These are phyloP conservation scores for Coemansia sp. DNA, from an alignment of 192 early-diverging fungal genomes.

Conservation along the genomic window DNA sequence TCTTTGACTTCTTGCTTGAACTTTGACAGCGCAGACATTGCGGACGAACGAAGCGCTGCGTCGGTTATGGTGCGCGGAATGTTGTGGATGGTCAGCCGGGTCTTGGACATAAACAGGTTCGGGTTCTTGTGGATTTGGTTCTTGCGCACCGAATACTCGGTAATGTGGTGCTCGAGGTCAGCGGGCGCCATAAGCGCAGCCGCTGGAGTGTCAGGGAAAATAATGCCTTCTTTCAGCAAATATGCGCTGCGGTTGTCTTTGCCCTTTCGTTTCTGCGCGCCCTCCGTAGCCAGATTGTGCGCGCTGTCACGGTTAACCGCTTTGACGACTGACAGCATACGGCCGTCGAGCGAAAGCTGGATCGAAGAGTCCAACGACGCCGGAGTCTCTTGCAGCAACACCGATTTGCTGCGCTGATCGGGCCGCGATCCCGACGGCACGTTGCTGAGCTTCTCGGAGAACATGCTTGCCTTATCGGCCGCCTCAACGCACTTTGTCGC, in stretches of 20 bases:
- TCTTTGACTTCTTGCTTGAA: conserved; percentile 73
- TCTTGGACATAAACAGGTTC: conserved; percentile 83
- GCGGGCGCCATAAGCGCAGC: conserved; percentile 70
- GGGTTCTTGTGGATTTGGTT: conserved; percentile 80
- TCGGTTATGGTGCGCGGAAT: conserved; percentile 75
- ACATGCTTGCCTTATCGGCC: conserved; percentile 59
- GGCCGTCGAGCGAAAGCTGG: conserved; percentile 73
- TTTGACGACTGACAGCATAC: conserved; percentile 74
- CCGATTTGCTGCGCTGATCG: conserved; percentile 47
- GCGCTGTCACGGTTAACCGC: conserved; percentile 78
- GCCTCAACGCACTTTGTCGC: conserved; percentile 74
- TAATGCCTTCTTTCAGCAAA: conserved; percentile 86
- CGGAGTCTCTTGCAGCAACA: conserved; percentile 52
- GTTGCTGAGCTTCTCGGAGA: conserved; percentile 51
- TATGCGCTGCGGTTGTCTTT: conserved; percentile 86
- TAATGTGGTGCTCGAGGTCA: conserved; percentile 75
- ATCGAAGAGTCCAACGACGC: conserved; percentile 22
- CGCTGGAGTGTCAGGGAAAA: conserved; percentile 80
- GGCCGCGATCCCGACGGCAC: conserved; percentile 33
- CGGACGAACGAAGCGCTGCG: conserved; percentile 59
- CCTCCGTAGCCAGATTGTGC: conserved; percentile 58
- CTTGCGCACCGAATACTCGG: conserved; percentile 77
- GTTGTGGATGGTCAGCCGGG: conserved; percentile 86
- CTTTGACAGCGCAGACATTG: conserved; percentile 63
- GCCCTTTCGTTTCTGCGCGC: conserved; percentile 58